These are phyloP conservation scores for Cucumis hystrix DNA, from an alignment of 306 rosid species.

Conservation along the genomic window DNA sequence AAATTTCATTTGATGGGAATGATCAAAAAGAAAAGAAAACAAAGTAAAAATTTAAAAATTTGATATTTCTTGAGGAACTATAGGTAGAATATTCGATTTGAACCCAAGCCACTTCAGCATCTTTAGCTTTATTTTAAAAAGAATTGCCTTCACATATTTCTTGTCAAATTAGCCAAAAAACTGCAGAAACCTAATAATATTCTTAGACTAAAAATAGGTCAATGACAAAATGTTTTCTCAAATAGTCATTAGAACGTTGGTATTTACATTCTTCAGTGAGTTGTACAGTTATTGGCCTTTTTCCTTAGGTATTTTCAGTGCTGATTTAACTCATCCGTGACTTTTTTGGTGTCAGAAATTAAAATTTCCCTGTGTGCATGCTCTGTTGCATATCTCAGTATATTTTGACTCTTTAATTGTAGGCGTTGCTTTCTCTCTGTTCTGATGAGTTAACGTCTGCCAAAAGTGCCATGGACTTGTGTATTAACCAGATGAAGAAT, in stretches of 20 bases:
- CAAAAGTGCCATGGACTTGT: conserved; percentile 82
- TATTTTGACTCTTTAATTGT: conserved; percentile 21
- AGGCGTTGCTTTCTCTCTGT: conserved; percentile 88
- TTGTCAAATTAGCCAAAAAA: background rate
- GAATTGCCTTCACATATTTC: background rate
- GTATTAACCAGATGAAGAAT: conserved; percentile 86
- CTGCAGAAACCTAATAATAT: background rate
- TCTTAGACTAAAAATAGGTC: background rate
- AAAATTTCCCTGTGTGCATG: background rate
- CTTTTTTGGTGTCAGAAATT: background rate
- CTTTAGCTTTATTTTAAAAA: background rate
- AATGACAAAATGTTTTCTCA: background rate
- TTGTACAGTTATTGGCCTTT: background rate
- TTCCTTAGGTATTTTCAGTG: background rate
- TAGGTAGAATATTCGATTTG: background rate
- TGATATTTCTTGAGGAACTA: background rate
- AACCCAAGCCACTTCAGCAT: background rate
- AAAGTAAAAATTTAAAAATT: background rate
- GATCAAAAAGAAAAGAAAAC: background rate
- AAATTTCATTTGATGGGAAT: background rate
- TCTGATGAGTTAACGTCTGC: conserved; percentile 80
- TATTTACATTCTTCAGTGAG: background rate
- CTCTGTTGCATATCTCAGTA: background rate
- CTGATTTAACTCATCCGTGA: background rate
- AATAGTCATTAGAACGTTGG: background rate